These are phyloP conservation scores for Terfezia claveryi DNA, from an alignment of 495 filamentous ascomycete species.

Conservation along the genomic window DNA sequence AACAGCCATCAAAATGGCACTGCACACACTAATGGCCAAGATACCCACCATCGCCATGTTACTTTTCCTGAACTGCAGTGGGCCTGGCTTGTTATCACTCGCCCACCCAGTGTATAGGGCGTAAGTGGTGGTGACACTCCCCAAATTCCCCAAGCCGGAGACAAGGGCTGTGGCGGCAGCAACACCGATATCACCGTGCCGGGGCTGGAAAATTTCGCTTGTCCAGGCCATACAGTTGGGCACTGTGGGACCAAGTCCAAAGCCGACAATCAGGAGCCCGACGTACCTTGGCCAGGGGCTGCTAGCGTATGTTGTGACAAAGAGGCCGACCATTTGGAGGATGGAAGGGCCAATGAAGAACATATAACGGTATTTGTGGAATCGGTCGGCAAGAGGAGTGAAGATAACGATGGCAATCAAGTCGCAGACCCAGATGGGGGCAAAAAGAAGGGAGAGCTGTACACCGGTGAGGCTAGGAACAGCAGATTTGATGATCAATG, in stretches of 20 bases:
- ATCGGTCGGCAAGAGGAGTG: constrained; percentile 68
- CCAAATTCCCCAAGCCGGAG: constrained; percentile 65
- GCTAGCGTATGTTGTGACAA: constrained; percentile 55
- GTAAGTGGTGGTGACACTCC: constrained; percentile 70
- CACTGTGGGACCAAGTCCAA: constrained; percentile 77
- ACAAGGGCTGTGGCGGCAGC: constrained; percentile 74
- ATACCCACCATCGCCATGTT: constrained; percentile 80
- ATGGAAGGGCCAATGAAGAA: constrained; percentile 56
- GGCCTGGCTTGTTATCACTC: constrained; percentile 42
- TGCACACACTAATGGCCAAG: constrained; percentile 50
- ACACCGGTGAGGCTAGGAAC: constrained; percentile 49
- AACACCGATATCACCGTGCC: constrained; percentile 78
- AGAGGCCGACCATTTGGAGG: constrained; percentile 64
- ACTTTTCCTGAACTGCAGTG: constrained; percentile 55
- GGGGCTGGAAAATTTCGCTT: constrained; percentile 68
- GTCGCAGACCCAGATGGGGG: constrained; percentile 76
- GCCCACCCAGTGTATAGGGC: constrained; percentile 74
- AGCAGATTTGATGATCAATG: constrained; percentile 61
- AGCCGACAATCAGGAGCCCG: constrained; percentile 73
- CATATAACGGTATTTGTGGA: constrained; percentile 59
- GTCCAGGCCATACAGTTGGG: constrained; percentile 90
- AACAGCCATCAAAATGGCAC: constrained; percentile 43
- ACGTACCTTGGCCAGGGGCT: constrained; percentile 63
- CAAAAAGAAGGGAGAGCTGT: constrained; percentile 58
- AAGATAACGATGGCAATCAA: constrained; percentile 69